phyloP scores from a whole-genome alignment of 2,329 filamentous ascomycete species.

The Phoma sp. region DNA sequence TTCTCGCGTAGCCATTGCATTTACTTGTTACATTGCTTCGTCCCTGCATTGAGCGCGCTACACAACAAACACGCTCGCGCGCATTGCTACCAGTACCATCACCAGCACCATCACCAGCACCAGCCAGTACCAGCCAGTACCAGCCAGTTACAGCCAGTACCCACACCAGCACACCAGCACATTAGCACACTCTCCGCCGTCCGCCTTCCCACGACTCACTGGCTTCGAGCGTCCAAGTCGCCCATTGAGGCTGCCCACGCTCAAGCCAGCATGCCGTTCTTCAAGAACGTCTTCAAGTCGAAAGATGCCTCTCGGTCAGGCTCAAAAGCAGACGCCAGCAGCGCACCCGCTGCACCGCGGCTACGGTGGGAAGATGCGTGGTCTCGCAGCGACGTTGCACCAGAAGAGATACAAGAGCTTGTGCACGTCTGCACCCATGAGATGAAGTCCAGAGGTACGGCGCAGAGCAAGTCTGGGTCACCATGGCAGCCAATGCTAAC shows the following conservation, averaged over 20 bases:
- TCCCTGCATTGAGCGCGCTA: constrained; percentile 26
- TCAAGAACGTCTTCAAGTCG: constrained; percentile 49
- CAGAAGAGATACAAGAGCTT: constrained; percentile 90
- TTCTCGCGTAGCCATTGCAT: constrained; percentile 18
- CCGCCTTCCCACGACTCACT: background rate
- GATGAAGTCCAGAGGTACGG: constrained; percentile 88
- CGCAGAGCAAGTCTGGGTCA: background rate
- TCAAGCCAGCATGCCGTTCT: constrained; percentile 43
- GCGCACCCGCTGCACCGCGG: constrained; percentile 59
- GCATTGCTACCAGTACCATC: background rate
- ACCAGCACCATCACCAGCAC: too few species aligned
- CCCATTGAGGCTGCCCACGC: constrained; percentile 26
- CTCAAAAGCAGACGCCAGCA: constrained; percentile 35
- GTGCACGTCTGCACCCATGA: constrained; percentile 85
- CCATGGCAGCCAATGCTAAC: constrained; percentile 25
- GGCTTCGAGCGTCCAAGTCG: constrained; percentile 1
- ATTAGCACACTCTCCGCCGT: constrained; percentile 6
- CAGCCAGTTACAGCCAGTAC: too few species aligned
- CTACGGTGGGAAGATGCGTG: constrained; percentile 89
- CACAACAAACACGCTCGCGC: constrained; percentile 9
- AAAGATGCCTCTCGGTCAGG: constrained; percentile 42
- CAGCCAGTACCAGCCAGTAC: too few species aligned
- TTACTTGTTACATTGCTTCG: constrained; percentile 2
- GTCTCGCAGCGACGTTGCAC: constrained; percentile 78
- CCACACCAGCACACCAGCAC: background rate